Percentiles rank a stretch among this genome's conserved stretches.
Evolutionary conservation across 139 green algal genomes (phyloP).

Genomic region (Trebouxia sp.): DNA sequence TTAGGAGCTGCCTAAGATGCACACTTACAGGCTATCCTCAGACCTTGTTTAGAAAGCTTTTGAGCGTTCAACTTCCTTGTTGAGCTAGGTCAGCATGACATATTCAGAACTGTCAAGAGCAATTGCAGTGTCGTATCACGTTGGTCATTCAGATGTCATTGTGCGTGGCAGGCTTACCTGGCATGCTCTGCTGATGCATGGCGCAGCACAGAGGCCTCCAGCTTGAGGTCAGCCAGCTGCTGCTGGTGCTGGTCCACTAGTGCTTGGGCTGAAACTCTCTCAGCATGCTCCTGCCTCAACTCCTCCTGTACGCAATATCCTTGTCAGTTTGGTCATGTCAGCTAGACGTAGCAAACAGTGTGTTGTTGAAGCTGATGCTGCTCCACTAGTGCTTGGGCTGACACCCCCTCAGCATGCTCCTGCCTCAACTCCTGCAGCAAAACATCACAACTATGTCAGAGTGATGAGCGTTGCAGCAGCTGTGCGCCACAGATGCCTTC

Average conservation of each 20-base stretch:
- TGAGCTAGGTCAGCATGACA: neutral
- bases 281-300: neutral
- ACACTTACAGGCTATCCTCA: no score
- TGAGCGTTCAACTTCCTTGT: no score
- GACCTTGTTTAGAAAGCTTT: no score
- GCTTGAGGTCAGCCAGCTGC: slow-evolving; percentile 23
- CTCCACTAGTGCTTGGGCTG: neutral
- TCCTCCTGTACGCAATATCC: neutral
- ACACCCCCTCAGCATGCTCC: neutral
- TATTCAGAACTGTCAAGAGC: no score
- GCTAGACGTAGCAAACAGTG: no score
- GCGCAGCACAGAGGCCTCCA: slow-evolving; percentile 26
- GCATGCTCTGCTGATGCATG: slow-evolving; percentile 25
- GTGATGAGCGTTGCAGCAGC: neutral
- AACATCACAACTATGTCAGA: neutral
- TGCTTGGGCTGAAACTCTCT: neutral
- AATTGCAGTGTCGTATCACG: no score
- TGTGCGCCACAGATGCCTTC: no score
- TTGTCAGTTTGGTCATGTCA: neutral
- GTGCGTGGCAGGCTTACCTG: no score
- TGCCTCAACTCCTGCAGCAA: neutral
- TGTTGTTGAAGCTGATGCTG: neutral
- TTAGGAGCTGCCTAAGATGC: no score
- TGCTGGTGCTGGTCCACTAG: neutral
- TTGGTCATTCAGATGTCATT: no score